phyloP scores from a whole-genome alignment of 2,329 filamentous ascomycete species.

The Apiospora malaysiana region DNA sequence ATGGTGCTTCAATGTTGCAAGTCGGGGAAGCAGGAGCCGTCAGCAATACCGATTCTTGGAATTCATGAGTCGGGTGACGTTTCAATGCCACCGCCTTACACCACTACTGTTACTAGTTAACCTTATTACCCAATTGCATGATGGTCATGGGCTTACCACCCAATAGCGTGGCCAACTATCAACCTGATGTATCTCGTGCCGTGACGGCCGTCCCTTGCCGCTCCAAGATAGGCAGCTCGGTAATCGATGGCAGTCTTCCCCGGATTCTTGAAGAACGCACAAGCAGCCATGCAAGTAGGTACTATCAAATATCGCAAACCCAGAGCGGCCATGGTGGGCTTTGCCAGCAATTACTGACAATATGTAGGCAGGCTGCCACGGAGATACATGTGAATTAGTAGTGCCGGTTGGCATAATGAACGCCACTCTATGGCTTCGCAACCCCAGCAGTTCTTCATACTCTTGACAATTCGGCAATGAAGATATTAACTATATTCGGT shows the following conservation, averaged over 20 bases:
- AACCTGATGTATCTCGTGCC: neutral
- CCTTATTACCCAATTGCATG: neutral
- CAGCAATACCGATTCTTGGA: neutral
- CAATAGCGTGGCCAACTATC: neutral
- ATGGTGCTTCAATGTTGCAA: no score
- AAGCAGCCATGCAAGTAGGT: neutral
- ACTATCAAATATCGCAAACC: neutral
- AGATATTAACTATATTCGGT: no score
- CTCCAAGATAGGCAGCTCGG: neutral
- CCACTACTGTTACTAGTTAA: neutral
- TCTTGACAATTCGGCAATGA: no score
- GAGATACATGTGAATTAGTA: neutral
- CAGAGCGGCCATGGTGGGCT: neutral
- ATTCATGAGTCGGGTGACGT: neutral
- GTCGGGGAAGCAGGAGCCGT: slow-evolving; percentile 9
- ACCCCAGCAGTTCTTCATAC: neutral
- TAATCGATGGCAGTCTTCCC: neutral
- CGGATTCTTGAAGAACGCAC: neutral
- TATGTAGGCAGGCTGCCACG: neutral
- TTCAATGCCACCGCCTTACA: neutral
- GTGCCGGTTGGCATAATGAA: neutral
- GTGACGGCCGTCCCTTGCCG: neutral
- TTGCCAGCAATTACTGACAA: neutral
- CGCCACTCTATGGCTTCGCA: neutral
- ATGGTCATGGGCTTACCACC: neutral